A percentile compares a stretch with the other conserved stretches of the same genome.
These are phyloP conservation scores for Sporothrix curviconia DNA, from an alignment of 2,329 filamentous ascomycete genomes.

Conservation along the genomic window DNA sequence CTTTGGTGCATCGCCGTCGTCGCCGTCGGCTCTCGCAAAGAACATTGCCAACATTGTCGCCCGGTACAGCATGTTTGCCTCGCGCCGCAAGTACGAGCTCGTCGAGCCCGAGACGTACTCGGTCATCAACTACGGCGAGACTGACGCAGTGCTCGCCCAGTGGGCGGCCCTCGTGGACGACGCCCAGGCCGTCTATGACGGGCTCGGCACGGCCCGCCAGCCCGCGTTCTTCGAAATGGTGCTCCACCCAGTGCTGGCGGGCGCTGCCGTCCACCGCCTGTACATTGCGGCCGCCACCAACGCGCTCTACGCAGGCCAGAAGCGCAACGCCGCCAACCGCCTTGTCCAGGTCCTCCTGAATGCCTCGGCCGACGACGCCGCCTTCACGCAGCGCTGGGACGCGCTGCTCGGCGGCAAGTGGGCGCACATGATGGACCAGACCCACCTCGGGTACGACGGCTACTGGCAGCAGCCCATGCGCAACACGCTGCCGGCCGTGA, in stretches of 20 bases:
- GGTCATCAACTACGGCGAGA: conserved; percentile 58
- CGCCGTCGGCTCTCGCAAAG: conserved; percentile 33
- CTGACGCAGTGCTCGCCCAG: conserved; percentile 47
- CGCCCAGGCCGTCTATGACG: conserved; percentile 51
- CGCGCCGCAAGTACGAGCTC: conserved; percentile 56
- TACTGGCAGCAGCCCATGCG: conserved; percentile 68
- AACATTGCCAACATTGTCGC: conserved; percentile 44
- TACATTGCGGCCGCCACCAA: conserved; percentile 46
- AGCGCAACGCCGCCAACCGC: conserved; percentile 48
- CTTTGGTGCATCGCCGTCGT: no score
- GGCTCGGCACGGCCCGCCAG: conserved; percentile 42
- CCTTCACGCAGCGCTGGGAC: conserved; percentile 52
- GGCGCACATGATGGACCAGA: conserved; percentile 56
- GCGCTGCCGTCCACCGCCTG: conserved; percentile 49
- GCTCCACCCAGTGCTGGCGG: conserved; percentile 53
- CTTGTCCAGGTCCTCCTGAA: conserved; percentile 46
- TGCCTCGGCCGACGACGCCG: conserved; percentile 50
- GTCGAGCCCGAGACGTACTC: conserved; percentile 53
- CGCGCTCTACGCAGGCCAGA: conserved; percentile 45
- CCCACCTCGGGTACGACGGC: conserved; percentile 47
- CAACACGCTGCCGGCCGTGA: conserved; percentile 54
- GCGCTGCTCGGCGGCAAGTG: conserved; percentile 54
- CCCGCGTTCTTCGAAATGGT: conserved; percentile 59
- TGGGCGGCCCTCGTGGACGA: conserved; percentile 48
- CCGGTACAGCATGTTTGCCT: conserved; percentile 49